Evolutionary conservation across 2,329 filamentous ascomycete species (phyloP).

Genomic region (Chrysoporthe austroafricana): DNA sequence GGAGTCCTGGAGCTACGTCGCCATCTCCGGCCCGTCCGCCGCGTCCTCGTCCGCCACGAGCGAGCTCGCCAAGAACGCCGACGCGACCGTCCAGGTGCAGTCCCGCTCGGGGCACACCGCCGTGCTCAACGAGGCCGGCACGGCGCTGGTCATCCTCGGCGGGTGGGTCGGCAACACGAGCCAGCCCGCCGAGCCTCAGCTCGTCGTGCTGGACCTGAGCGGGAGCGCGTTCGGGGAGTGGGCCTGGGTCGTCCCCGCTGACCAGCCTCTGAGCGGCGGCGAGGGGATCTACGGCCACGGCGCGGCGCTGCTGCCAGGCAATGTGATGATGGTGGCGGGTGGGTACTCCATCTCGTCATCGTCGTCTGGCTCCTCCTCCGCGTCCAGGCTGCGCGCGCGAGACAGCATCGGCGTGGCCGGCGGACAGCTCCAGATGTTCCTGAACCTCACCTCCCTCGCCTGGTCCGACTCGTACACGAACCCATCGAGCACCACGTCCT

Average conservation of each 20-base stretch:
- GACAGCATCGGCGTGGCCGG: conserved; percentile 28
- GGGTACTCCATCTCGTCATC: conserved; percentile 56
- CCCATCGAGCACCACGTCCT: conserved; percentile 37
- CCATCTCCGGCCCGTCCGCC: conserved; percentile 54
- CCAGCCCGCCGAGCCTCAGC: conserved; percentile 78
- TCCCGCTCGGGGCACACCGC: conserved; percentile 89
- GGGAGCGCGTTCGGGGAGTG: conserved; percentile 71
- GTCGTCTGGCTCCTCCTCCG: conserved; percentile 25
- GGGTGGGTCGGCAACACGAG: conserved; percentile 88
- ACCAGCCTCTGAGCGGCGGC: conserved; percentile 46
- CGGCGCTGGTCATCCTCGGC: conserved; percentile 76
- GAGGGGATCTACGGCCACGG: conserved; percentile 65
- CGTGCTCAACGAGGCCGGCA: conserved; percentile 78
- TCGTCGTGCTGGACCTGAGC: conserved; percentile 76
- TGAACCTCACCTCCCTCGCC: conserved; percentile 60
- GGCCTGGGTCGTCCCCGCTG: conserved; percentile 68
- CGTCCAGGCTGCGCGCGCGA: conserved; percentile 16
- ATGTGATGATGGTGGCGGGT: conserved; percentile 70
- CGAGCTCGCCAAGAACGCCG: conserved; percentile 57
- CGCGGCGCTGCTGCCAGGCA: conserved; percentile 65
- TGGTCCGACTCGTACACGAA: conserved; percentile 58
- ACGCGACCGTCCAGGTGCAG: conserved; percentile 56
- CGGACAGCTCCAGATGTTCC: conserved; percentile 45
- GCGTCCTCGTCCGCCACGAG: conserved; percentile 39
- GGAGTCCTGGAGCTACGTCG: conserved; percentile 82